Base-by-base conservation (phyloP, 306 rosid species). In the Adenanthera pavonina region DNA sequence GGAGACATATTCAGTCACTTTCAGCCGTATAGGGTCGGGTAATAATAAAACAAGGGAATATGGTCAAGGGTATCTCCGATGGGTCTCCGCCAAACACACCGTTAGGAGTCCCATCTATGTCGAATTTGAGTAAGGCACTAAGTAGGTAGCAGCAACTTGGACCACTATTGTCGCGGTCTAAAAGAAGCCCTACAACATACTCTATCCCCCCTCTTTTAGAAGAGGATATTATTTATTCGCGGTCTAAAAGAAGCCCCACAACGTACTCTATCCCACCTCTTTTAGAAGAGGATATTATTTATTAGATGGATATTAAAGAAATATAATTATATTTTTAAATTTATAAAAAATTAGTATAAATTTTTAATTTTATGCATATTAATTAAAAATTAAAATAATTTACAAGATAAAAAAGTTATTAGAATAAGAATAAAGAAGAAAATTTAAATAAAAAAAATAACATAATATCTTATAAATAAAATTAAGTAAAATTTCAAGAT, bases 101-200 rank as follows among this genome's bases (percentile, higher is more conserved):
- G 93, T 90, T 51, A 81, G 84, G 82, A 92, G 93, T 66, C 92
- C 89, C 15, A 83, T 92, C 66, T 86, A 86, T 38, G 81, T 86
- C 38, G 74, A 72, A 35, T 81, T 86, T 72, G 79, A 43, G 69
- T 92, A 74, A 76, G 67, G 61, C 48, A 51, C n/a, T 43, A 85
- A 48, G 75, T 73, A 66, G 44, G 68, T 66, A 84, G 38, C n/a
- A 34, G 52, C 82, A 79, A 74, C 65, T 75, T 77, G 60, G 36
- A 66, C 78, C 46, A 82, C 76, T 52, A 66, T 38, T 38, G 64
- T 48, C 74, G 38, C 69, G 33, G 13, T 80, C 33, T 53, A 53
- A 70, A 79, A 84, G 57, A 72, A 54, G 51, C 46, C 67, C 57
- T 60, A 12, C 80, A 44, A 51, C 59, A 40, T 49, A 49, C 6